These are phyloP conservation scores for Parastagonospora avenae DNA, from an alignment of 2,329 filamentous ascomycete genomes.

Conservation along the genomic window DNA sequence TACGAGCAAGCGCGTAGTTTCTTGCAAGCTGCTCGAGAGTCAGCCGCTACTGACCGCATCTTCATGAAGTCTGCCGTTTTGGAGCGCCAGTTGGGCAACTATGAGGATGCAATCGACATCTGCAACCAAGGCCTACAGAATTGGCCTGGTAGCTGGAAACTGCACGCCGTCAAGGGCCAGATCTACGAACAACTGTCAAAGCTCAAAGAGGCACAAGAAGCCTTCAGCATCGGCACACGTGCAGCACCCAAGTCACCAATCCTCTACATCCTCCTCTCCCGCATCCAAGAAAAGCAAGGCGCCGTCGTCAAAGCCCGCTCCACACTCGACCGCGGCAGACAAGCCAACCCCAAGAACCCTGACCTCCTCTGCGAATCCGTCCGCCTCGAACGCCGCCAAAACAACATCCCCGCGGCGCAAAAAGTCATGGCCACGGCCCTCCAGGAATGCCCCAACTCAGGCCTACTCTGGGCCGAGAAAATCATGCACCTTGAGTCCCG, in stretches of 20 bases:
- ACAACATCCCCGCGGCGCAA: constrained; percentile 82
- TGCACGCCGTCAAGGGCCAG: constrained; percentile 99
- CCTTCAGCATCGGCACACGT: constrained; percentile 85
- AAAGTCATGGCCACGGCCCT: constrained; percentile 91
- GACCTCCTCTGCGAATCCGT: constrained; percentile 94
- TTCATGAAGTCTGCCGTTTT: constrained; percentile 97
- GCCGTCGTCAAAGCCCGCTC: constrained; percentile 90
- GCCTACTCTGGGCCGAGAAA: constrained; percentile 88
- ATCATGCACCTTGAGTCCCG: constrained; percentile 94
- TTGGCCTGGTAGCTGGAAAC: constrained; percentile 83
- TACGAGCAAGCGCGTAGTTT: constrained; percentile 81
- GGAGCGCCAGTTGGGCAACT: constrained; percentile 81
- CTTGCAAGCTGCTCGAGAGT: constrained; percentile 78
- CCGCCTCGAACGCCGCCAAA: constrained; percentile 84
- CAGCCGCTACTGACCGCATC: constrained; percentile 92
- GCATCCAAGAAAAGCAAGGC: constrained; percentile 84
- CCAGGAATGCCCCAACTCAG: constrained; percentile 87
- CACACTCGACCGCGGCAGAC: constrained; percentile 86
- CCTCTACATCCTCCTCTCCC: constrained; percentile 86
- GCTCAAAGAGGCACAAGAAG: constrained; percentile 83
- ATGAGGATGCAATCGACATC: constrained; percentile 81
- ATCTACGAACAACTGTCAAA: constrained; percentile 88
- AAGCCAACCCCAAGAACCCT: constrained; percentile 83
- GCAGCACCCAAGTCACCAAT: constrained; percentile 83
- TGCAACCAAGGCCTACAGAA: constrained; percentile 84